These are phyloP conservation scores for Xylaria sp. DNA, from an alignment of 2,329 filamentous ascomycete species.

Conservation along the genomic window DNA sequence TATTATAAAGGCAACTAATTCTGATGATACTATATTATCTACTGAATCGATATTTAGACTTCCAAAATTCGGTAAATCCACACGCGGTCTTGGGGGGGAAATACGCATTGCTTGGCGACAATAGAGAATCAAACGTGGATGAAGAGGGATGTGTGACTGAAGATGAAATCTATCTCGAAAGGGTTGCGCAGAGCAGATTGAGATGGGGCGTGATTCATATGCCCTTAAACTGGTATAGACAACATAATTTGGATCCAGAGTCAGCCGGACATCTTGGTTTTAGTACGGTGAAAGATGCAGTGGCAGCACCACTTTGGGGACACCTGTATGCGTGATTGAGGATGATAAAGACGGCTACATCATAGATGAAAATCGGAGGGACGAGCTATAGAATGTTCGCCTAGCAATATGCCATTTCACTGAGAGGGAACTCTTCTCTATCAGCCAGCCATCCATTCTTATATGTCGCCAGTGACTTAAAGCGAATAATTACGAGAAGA, in stretches of 20 bases:
- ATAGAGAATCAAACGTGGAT: background rate
- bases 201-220: slow-evolving; percentile 17
- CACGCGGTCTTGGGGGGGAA: background rate
- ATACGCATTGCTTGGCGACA: background rate
- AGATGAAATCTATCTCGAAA: background rate
- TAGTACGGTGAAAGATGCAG: background rate
- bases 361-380: too few species aligned
- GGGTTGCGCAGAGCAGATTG: slow-evolving; percentile 10
- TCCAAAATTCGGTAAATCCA: background rate
- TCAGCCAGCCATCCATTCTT: too few species aligned
- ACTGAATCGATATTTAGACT: background rate
- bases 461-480: too few species aligned
- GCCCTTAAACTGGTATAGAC: slow-evolving; percentile 1
- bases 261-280: slow-evolving; percentile 10
- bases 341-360: too few species aligned
- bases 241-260: background rate
- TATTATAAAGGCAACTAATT: background rate
- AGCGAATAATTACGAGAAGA: too few species aligned
- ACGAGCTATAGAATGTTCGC: too few species aligned
- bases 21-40: background rate
- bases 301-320: too few species aligned
- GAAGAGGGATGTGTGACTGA: background rate
- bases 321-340: too few species aligned
- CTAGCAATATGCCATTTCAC: too few species aligned
- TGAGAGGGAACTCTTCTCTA: too few species aligned